phyloP scores from a whole-genome alignment of 768 basidiomycete genomes.

The Mycena capillaripes region DNA sequence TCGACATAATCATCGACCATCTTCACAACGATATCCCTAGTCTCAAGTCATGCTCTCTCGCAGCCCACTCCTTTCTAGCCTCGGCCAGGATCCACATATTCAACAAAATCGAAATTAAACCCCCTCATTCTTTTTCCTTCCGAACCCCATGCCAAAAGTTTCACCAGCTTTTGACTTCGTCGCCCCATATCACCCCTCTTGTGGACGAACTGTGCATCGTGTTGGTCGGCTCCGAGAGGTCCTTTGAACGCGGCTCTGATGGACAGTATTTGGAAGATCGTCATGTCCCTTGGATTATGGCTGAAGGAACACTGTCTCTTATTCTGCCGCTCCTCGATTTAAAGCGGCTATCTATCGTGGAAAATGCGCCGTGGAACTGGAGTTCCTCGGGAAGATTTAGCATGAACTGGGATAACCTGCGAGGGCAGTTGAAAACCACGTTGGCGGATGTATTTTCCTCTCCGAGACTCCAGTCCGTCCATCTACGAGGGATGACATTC shows the following conservation, averaged over 20 bases:
- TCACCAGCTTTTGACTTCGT: background rate
- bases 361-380: too few species aligned
- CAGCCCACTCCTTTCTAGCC: background rate
- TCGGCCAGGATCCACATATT: conserved; percentile 11
- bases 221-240: conserved; percentile 13
- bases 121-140: background rate
- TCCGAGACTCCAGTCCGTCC: too few species aligned
- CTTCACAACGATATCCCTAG: conserved; percentile 10
- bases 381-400: too few species aligned
- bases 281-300: background rate
- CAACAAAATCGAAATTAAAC: too few species aligned
- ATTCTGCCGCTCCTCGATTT: too few species aligned
- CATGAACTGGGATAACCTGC: too few species aligned
- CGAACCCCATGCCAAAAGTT: background rate
- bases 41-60: conserved; percentile 13
- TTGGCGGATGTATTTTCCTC: too few species aligned
- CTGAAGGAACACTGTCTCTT: background rate
- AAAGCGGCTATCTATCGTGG: too few species aligned
- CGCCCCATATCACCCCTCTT: conserved; percentile 2
- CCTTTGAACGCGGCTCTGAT: background rate
- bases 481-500: too few species aligned
- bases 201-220: conserved; percentile 15
- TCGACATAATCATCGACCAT: conserved; percentile 18
- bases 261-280: background rate
- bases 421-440: too few species aligned